Percentiles rank a stretch among this genome's conserved stretches.
These are phyloP conservation scores for Colletotrichum caudatum DNA, from an alignment of 2,329 filamentous ascomycete genomes.

Conservation along the genomic window DNA sequence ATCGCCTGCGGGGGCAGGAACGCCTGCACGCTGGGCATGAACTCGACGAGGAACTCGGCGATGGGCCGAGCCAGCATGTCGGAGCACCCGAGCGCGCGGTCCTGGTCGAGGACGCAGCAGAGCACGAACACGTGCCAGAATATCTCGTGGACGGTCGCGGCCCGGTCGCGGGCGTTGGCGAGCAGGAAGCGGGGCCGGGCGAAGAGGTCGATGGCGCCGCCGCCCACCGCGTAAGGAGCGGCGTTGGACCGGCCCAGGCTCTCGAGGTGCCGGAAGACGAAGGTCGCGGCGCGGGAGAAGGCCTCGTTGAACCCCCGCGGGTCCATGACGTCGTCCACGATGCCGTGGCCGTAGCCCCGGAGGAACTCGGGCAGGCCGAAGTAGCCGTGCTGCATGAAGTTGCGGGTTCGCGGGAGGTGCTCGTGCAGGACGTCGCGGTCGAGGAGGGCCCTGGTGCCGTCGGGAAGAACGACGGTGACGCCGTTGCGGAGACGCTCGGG, in stretches of 20 bases:
- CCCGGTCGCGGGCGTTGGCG: slow-evolving; percentile 24
- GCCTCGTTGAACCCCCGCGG: slow-evolving; percentile 5
- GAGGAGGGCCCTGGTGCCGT: slow-evolving; percentile 21
- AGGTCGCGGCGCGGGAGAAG: slow-evolving; percentile 14
- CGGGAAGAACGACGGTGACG: slow-evolving; percentile 35
- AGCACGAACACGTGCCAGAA: slow-evolving; percentile 43
- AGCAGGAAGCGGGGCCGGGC: slow-evolving; percentile 32
- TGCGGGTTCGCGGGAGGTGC: slow-evolving; percentile 37
- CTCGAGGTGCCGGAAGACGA: slow-evolving; percentile 39
- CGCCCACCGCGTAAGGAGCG: neutral
- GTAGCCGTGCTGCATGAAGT: slow-evolving; percentile 6
- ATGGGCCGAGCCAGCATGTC: slow-evolving; percentile 44
- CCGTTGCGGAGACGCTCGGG: slow-evolving; percentile 27
- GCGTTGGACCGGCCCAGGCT: neutral
- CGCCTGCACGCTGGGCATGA: slow-evolving; percentile 42
- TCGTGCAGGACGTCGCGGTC: slow-evolving; percentile 32
- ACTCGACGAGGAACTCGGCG: slow-evolving; percentile 44
- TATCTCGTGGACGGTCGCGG: slow-evolving; percentile 23
- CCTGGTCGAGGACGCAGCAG: slow-evolving; percentile 47
- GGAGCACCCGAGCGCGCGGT: slow-evolving; percentile 47
- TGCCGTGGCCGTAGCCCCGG: slow-evolving; percentile 26
- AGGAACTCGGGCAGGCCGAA: slow-evolving; percentile 37
- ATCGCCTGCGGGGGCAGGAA: slow-evolving; percentile 23
- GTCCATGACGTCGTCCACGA: slow-evolving; percentile 10
- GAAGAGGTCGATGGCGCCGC: slow-evolving; percentile 14